Percentiles rank a stretch among this genome's conserved stretches.
These are phyloP conservation scores for Candida sojae DNA, from an alignment of 1,139 yeast species.

Conservation along the genomic window DNA sequence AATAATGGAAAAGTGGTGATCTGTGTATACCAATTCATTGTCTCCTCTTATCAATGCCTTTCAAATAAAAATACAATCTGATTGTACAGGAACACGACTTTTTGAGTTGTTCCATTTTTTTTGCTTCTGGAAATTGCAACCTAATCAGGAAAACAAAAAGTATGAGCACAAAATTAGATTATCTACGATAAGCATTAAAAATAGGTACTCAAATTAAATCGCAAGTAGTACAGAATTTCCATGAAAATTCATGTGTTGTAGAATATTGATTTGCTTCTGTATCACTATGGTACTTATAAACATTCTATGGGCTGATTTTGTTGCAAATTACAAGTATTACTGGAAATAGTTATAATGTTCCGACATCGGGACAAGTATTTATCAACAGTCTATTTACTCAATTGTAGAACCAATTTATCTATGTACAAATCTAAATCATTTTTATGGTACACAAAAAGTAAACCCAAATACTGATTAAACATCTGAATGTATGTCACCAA, in stretches of 20 bases:
- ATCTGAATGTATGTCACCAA: conserved; percentile 15
- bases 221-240: too few relatives aligned
- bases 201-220: too few relatives aligned
- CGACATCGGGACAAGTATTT: too few relatives aligned
- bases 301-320: too few relatives aligned
- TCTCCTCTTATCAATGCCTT: not conserved
- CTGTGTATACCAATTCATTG: not conserved
- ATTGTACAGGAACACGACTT: too few relatives aligned
- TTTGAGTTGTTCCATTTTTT: not conserved
- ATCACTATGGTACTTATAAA: too few relatives aligned
- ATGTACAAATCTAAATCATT: conserved; percentile 10
- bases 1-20: conserved; percentile 3
- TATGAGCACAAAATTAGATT: not conserved
- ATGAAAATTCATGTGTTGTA: too few relatives aligned
- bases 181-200: not conserved
- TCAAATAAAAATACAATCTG: not conserved
- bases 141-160: not conserved
- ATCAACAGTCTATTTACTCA: not conserved
- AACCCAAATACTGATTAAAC: conserved; percentile 26
- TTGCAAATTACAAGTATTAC: not conserved
- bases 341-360: not conserved
- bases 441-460: conserved; percentile 15
- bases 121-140: not conserved
- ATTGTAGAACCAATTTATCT: not conserved
- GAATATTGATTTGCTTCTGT: too few relatives aligned